Evolutionary conservation across 2,329 filamentous ascomycete species (phyloP).

Genomic region (Exophiala spinifera): DNA sequence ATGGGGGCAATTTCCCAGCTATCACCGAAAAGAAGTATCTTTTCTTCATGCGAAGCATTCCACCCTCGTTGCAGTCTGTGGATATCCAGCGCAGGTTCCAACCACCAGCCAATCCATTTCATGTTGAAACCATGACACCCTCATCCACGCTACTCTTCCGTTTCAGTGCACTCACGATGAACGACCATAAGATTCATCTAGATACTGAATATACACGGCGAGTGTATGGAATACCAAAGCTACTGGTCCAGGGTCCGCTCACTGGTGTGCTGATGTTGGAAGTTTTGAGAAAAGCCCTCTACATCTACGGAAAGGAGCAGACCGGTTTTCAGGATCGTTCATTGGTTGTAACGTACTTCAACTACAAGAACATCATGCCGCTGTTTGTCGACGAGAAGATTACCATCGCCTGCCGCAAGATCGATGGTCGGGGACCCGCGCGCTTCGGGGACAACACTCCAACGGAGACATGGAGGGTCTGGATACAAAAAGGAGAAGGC

Average conservation of each 20-base stretch:
- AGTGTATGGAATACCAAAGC: constrained; percentile 69
- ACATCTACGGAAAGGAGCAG: background rate
- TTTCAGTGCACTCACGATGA: constrained; percentile 87
- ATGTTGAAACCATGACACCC: constrained; percentile 61
- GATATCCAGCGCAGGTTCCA: constrained; percentile 7
- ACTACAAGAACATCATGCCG: constrained; percentile 79
- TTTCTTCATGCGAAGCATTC: constrained; percentile 59
- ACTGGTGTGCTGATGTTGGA: constrained; percentile 73
- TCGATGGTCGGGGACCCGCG: too few species aligned
- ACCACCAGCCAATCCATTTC: constrained; percentile 48
- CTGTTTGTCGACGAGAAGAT: constrained; percentile 72
- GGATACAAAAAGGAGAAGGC: constrained; percentile 32
- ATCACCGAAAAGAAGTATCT: constrained; percentile 60
- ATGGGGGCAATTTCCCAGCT: constrained; percentile 29
- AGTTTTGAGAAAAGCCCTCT: constrained; percentile 45
- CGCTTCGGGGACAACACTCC: constrained; percentile 26
- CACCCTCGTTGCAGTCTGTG: constrained; percentile 18
- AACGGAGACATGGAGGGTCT: constrained; percentile 59
- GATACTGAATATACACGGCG: constrained; percentile 67
- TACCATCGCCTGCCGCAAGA: constrained; percentile 58
- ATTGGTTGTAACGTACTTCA: constrained; percentile 42
- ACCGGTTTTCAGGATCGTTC: too few species aligned
- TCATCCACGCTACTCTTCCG: constrained; percentile 74
- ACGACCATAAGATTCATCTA: constrained; percentile 87
- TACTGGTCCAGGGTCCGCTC: constrained; percentile 85